phyloP scores from a whole-genome alignment of 805 yeast species.

The Lipomyces yamadae region DNA sequence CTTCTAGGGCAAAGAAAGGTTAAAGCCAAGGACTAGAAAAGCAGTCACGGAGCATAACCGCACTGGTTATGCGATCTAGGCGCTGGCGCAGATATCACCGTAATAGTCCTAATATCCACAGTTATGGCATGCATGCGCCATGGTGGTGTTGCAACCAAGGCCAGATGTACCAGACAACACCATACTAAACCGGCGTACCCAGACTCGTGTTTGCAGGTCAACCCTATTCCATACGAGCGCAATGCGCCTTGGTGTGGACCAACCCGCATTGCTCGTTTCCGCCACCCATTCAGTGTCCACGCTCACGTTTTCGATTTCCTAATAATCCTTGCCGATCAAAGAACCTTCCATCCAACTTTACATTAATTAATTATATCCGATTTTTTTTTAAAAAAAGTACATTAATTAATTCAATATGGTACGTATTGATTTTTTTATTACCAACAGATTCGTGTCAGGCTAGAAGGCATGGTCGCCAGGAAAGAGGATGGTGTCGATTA shows the following conservation, averaged over 20 bases:
- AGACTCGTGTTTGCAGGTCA: background rate
- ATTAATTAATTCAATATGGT: constrained; percentile 29
- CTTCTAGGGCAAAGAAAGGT: no score
- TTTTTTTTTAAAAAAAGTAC: background rate
- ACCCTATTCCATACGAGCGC: background rate
- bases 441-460: no score
- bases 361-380: constrained; percentile 2
- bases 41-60: constrained; percentile 20
- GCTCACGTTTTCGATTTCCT: constrained; percentile 8
- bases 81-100: constrained; percentile 3
- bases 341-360: constrained; percentile 7
- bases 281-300: background rate
- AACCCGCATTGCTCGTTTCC: background rate
- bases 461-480: no score
- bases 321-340: constrained; percentile 1
- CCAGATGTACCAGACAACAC: constrained; percentile 2
- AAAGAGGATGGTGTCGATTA: no score
- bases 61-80: background rate
- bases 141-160: background rate
- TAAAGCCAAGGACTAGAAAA: background rate
- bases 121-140: background rate
- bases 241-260: background rate
- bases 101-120: background rate
- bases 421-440: background rate
- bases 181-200: constrained; percentile 8